phyloP scores from a whole-genome alignment of 2,329 filamentous ascomycete species.

The Fusarium chaquense region DNA sequence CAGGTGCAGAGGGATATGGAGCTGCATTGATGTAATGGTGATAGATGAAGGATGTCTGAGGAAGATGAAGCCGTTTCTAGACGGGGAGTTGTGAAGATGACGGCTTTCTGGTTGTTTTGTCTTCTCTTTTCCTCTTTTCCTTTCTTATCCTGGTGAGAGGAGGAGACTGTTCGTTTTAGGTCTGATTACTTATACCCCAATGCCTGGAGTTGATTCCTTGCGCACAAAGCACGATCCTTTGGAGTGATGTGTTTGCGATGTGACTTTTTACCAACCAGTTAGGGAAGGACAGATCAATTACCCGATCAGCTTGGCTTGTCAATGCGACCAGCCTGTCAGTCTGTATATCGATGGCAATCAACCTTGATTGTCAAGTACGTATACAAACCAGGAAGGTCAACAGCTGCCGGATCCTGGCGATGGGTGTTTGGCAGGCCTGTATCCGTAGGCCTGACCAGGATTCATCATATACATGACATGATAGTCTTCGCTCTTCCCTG shows the following conservation, averaged over 20 bases:
- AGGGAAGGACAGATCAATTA: not conserved
- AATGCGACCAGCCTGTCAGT: too few species aligned
- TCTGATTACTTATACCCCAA: constrained; percentile 48
- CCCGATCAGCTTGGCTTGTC: not conserved
- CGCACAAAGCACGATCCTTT: constrained; percentile 4
- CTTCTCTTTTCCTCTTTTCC: constrained; percentile 21
- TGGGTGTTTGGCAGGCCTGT: constrained; percentile 8
- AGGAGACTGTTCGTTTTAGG: constrained; percentile 44
- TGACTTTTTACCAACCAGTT: not conserved
- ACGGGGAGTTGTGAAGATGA: constrained; percentile 31
- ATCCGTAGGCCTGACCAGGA: constrained; percentile 5
- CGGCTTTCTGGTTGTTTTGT: constrained; percentile 38
- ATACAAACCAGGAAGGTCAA: not conserved
- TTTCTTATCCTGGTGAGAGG: constrained; percentile 30
- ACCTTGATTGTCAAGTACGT: not conserved
- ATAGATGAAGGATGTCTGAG: constrained; percentile 24
- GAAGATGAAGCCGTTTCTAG: constrained; percentile 30
- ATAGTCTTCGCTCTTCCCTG: not conserved
- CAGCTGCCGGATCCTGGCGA: not conserved
- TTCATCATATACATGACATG: not conserved
- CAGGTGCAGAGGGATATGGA: constrained; percentile 11
- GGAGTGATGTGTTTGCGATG: constrained; percentile 6
- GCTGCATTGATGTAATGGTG: constrained; percentile 38
- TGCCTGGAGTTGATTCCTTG: constrained; percentile 46
- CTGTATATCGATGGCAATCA: not conserved